Conservation (phyloP, 2,329 filamentous ascomycete genomes). For the Chrysosphaeria jannelii region DNA sequence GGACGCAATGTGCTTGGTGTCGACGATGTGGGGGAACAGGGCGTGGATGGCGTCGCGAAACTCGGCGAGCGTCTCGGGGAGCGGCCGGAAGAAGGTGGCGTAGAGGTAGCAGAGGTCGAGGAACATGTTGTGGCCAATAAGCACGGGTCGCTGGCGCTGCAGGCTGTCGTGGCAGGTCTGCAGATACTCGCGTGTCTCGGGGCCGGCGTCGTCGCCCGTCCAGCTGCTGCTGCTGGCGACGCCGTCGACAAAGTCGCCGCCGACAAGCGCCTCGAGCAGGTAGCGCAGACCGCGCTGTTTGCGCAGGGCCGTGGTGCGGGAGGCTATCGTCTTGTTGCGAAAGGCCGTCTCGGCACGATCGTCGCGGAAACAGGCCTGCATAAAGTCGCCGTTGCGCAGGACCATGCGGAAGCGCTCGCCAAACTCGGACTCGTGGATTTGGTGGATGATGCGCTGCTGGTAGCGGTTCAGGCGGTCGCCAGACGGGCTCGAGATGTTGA, state of each 20-base stretch:
- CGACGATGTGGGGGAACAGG: conserved; percentile 17
- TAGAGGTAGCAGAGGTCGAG: conserved; percentile 33
- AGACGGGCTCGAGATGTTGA: conserved; percentile 5
- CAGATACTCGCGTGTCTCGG: conserved; percentile 1
- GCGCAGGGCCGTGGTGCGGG: conserved; percentile 2
- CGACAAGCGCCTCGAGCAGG: conserved; percentile 5
- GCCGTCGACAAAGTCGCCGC: conserved; percentile 6
- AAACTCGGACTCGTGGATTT: conserved; percentile 6
- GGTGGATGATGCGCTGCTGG: conserved; percentile 7
- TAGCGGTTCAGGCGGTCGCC: conserved; percentile 6
- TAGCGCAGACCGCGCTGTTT: conserved; percentile 4
- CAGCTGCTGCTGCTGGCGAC: conserved; percentile 1
- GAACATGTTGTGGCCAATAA: conserved; percentile 36
- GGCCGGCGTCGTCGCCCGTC: not conserved
- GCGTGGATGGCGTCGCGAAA: conserved; percentile 20
- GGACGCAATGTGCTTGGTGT: conserved; percentile 48
- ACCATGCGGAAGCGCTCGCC: conserved; percentile 3
- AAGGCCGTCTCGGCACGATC: conserved; percentile 1
- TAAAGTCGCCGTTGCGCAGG: conserved; percentile 1
- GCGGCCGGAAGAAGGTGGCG: conserved; percentile 23
- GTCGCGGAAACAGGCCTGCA: conserved; percentile 4
- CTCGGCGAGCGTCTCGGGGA: conserved; percentile 21
- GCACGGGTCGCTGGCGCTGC: conserved; percentile 8
- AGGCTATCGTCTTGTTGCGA: not conserved
- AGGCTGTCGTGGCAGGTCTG: conserved; percentile 7